These are phyloP conservation scores for Nicotiana obtusifolia DNA, from an alignment of 257 asterid genomes.

Conservation along the genomic window DNA sequence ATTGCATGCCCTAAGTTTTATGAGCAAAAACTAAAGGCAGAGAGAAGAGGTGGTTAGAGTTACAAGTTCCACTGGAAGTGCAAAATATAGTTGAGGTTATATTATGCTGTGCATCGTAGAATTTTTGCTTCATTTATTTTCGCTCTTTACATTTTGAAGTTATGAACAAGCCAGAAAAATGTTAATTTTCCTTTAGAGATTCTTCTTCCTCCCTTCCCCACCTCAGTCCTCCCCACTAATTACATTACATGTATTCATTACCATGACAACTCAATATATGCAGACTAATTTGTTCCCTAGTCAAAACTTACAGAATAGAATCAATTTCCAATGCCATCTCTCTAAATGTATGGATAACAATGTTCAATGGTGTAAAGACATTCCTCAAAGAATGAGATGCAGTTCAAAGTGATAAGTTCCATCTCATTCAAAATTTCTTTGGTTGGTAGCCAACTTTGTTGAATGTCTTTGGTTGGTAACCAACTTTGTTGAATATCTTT, in stretches of 20 bases:
- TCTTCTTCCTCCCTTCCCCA: background rate
- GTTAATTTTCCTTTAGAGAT: background rate
- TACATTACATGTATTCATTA: background rate
- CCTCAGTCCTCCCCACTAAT: background rate
- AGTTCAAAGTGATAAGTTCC: too few species aligned
- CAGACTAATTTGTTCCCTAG: background rate
- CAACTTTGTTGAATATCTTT: too few species aligned
- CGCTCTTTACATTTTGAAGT: background rate
- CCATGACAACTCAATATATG: background rate
- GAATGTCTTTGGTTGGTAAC: too few species aligned
- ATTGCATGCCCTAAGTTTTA: background rate
- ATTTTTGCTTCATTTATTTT: background rate
- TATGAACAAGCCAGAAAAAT: background rate
- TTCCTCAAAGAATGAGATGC: constrained; percentile 3
- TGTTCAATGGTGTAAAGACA: background rate
- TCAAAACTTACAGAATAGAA: background rate
- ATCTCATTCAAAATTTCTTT: too few species aligned
- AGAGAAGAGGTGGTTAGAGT: background rate
- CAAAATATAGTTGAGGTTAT: background rate
- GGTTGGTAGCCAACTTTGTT: too few species aligned
- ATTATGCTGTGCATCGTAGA: background rate
- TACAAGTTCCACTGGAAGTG: background rate
- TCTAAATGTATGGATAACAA: background rate
- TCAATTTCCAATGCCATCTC: background rate
- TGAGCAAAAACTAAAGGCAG: background rate